phyloP scores from a whole-genome alignment of 345 rosid species.

The Hibiscus mutabilis region DNA sequence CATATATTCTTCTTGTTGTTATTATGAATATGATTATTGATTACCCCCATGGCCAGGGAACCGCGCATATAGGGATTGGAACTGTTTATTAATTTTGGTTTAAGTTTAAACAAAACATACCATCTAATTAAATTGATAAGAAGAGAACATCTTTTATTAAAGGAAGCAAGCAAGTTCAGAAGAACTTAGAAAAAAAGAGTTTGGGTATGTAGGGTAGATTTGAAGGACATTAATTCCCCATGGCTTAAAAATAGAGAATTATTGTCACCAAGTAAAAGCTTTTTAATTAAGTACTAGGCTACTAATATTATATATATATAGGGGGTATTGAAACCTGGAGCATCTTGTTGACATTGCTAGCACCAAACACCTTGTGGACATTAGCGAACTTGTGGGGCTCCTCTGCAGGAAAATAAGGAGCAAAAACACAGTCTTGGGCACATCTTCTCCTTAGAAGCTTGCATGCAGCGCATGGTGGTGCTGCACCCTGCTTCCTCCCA shows the following conservation, averaged over 20 bases:
- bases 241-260: too few relatives aligned
- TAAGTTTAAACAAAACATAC: background rate
- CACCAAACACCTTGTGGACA: slow-evolving; percentile 88
- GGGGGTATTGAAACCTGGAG: slow-evolving; percentile 45
- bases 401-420: slow-evolving; percentile 89
- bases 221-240: too few relatives aligned
- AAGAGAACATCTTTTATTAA: background rate
- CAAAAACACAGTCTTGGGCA: slow-evolving; percentile 73
- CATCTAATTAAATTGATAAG: background rate
- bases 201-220: too few relatives aligned
- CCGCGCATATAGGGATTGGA: background rate
- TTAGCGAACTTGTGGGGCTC: slow-evolving; percentile 91
- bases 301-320: too few relatives aligned
- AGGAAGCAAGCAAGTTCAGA: too few relatives aligned
- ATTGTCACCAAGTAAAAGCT: too few relatives aligned
- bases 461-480: slow-evolving; percentile 85
- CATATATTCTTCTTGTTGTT: background rate
- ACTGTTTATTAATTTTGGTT: background rate
- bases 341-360: slow-evolving; percentile 96
- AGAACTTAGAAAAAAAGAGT: too few relatives aligned
- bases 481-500: slow-evolving; percentile 59
- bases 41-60: too few relatives aligned
- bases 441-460: slow-evolving; percentile 84
- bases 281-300: too few relatives aligned
- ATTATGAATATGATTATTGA: too few relatives aligned